A percentile compares a stretch with the other conserved stretches of the same genome.
phyloP scores from a whole-genome alignment of 2,329 filamentous ascomycete species.

The Ceratocystis smalleyi region DNA sequence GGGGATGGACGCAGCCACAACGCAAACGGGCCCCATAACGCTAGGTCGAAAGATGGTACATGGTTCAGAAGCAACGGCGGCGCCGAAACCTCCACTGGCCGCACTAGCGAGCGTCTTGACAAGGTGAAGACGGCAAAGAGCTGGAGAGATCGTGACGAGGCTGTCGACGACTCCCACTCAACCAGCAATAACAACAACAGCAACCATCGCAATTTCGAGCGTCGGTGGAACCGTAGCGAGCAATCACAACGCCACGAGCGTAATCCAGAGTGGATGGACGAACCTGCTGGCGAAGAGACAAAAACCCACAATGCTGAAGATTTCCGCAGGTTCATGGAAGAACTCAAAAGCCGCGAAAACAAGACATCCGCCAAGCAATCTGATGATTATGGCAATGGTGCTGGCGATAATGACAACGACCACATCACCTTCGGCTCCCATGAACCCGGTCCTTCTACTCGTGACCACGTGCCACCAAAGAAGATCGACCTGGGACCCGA shows the following conservation, averaged over 20 bases:
- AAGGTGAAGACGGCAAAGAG: constrained; percentile 33
- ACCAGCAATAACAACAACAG: constrained; percentile 27
- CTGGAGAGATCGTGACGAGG: constrained; percentile 41
- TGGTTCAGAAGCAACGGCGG: constrained; percentile 52
- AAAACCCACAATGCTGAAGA: constrained; percentile 72
- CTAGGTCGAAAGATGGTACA: constrained; percentile 52
- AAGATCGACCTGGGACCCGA: constrained; percentile 51
- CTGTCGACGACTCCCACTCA: constrained; percentile 41
- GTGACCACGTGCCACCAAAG: constrained; percentile 7
- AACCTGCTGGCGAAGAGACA: constrained; percentile 50
- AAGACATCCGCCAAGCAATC: neutral
- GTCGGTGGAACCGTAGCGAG: constrained; percentile 42
- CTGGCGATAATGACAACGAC: constrained; percentile 24
- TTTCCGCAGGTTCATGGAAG: constrained; percentile 87
- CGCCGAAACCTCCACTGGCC: constrained; percentile 24
- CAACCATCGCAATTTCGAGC: constrained; percentile 25
- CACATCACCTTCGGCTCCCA: neutral
- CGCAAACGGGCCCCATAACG: constrained; percentile 37
- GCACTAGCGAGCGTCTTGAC: constrained; percentile 39
- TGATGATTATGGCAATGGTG: constrained; percentile 19
- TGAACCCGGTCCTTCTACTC: constrained; percentile 11
- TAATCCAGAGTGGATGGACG: constrained; percentile 84
- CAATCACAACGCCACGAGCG: constrained; percentile 47
- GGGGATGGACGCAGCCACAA: constrained; percentile 38
- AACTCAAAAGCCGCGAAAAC: constrained; percentile 51